Percentiles rank a stretch among this genome's conserved stretches.
These are phyloP conservation scores for Pseudogymnoascus sp. DNA, from an alignment of 2,329 filamentous ascomycete species.

Conservation along the genomic window DNA sequence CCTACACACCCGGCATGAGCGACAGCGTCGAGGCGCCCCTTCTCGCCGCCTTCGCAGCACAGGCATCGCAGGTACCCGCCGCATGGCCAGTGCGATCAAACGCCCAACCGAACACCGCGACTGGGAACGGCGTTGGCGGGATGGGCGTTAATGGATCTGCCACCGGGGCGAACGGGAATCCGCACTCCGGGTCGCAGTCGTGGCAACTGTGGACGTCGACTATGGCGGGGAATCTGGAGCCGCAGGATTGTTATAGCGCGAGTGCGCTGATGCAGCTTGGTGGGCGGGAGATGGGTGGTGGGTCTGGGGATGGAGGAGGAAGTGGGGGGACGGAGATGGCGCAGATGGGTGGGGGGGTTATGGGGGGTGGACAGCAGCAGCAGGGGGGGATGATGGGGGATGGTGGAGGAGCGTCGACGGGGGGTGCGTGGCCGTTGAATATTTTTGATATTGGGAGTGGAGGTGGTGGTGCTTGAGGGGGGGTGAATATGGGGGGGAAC, in stretches of 20 bases:
- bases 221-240: slow-evolving; percentile 24
- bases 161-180: background rate
- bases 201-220: slow-evolving; percentile 28
- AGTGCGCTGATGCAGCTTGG: slow-evolving; percentile 27
- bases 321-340: slow-evolving; percentile 6
- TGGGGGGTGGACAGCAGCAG: background rate
- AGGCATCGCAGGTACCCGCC: slow-evolving; percentile 29
- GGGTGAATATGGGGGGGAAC: background rate
- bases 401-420: slow-evolving; percentile 8
- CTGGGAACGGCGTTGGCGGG: background rate
- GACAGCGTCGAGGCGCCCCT: slow-evolving; percentile 22
- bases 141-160: background rate
- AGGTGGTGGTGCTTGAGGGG: background rate
- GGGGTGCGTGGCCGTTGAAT: slow-evolving; percentile 21
- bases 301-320: slow-evolving; percentile 9
- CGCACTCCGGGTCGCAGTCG: slow-evolving; percentile 20
- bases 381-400: background rate
- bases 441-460: slow-evolving; percentile 19
- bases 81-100: slow-evolving; percentile 15
- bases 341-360: background rate
- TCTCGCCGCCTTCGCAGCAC: slow-evolving; percentile 21
- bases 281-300: slow-evolving; percentile 17
- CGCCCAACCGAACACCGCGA: slow-evolving; percentile 1
- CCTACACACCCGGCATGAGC: slow-evolving; percentile 14
- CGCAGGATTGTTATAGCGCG: slow-evolving; percentile 26